Conservation (phyloP, 495 filamentous ascomycete genomes). For the Talaromyces stipitatus region DNA sequence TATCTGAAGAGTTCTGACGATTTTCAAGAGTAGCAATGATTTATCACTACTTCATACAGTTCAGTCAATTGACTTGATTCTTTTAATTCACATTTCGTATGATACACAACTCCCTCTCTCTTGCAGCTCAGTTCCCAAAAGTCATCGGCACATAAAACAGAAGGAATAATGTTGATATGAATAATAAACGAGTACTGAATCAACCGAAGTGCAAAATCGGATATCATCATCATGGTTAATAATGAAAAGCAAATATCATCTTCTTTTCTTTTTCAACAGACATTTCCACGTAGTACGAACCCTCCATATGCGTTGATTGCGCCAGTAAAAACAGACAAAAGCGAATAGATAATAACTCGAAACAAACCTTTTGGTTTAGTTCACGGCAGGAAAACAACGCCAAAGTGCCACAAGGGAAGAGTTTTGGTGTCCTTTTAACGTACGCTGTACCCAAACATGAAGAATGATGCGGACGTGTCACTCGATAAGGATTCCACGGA, state of each 20-base stretch:
- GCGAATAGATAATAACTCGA: neutral
- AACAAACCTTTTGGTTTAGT: neutral
- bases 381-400: neutral
- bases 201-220: neutral
- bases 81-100: neutral
- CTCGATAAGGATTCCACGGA: neutral
- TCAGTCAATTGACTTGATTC: neutral
- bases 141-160: neutral
- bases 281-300: neutral
- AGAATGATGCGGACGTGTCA: no score
- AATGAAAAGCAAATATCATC: neutral
- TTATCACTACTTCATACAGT: neutral
- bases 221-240: constrained; percentile 3
- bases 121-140: neutral
- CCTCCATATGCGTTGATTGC: constrained; percentile 1
- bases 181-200: neutral
- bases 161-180: neutral
- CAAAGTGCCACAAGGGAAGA: neutral
- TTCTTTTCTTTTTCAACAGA: neutral
- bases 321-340: neutral
- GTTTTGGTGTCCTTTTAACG: neutral
- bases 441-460: no score
- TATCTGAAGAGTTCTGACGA: neutral
- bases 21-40: neutral
- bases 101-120: neutral